Evolutionary conservation across 2,329 filamentous ascomycete species (phyloP).

Genomic region (Arthrobotrys sinensis): DNA sequence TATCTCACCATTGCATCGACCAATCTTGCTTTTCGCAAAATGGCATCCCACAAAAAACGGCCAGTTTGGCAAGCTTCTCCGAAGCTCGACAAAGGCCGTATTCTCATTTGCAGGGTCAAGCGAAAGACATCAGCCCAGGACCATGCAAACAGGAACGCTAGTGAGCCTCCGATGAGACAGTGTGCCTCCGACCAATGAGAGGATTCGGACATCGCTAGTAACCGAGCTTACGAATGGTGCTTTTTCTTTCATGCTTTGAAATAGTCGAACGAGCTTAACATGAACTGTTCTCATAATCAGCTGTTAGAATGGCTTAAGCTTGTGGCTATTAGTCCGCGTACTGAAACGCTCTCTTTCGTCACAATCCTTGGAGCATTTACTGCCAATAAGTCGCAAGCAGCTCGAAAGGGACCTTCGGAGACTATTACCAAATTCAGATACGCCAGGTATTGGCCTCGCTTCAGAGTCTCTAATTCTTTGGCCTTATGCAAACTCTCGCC

Average conservation of each 20-base stretch:
- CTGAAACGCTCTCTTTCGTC: slow-evolving; percentile 60
- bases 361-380: slow-evolving; percentile 57
- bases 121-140: slow-evolving; percentile 59
- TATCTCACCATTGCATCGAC: slow-evolving; percentile 35
- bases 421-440: slow-evolving; percentile 56
- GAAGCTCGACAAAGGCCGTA: slow-evolving; percentile 47
- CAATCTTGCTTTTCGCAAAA: slow-evolving; percentile 26
- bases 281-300: slow-evolving; percentile 34
- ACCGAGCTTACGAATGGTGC: slow-evolving; percentile 57
- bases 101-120: slow-evolving; percentile 61
- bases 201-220: slow-evolving; percentile 56
- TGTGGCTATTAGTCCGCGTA: slow-evolving; percentile 59
- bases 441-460: slow-evolving; percentile 49
- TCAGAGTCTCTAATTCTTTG: slow-evolving; percentile 43
- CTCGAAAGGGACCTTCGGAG: slow-evolving; percentile 50
- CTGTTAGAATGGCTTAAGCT: slow-evolving; percentile 45
- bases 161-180: slow-evolving; percentile 60
- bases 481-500: slow-evolving; percentile 60
- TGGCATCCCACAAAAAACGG: slow-evolving; percentile 32
- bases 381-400: slow-evolving; percentile 29
- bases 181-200: slow-evolving; percentile 46
- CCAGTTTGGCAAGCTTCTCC: slow-evolving; percentile 41
- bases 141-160: slow-evolving; percentile 61
- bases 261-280: slow-evolving; percentile 24
- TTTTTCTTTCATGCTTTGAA: slow-evolving; percentile 33